Percentiles rank a stretch among this genome's conserved stretches.
phyloP scores from a whole-genome alignment of 108 stramenopile genomes.

The Cyclotella kingstonii region DNA sequence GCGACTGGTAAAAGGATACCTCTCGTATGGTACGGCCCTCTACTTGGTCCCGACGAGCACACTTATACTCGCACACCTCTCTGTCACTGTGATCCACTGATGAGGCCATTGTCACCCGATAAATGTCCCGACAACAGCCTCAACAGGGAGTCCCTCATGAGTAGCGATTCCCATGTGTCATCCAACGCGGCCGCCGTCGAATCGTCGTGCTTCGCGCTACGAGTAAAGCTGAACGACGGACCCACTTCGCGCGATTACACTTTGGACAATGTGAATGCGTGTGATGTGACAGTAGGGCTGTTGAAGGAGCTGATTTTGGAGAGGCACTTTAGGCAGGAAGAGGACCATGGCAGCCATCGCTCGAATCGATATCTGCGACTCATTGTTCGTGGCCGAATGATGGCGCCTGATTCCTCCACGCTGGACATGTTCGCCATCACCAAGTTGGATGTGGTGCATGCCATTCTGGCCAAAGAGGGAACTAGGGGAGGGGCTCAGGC shows the following conservation, averaged over 20 bases:
- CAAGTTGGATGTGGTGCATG: slow-evolving; percentile 70
- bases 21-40: too few species aligned
- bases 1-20: too few species aligned
- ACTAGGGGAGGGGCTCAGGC: slow-evolving; percentile 39
- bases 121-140: too few species aligned
- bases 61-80: too few species aligned
- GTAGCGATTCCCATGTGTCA: too few species aligned
- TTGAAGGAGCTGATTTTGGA: slow-evolving; percentile 24
- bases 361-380: slow-evolving; percentile 59
- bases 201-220: slow-evolving; percentile 1
- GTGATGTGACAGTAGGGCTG: background rate
- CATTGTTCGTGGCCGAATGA: slow-evolving; percentile 68
- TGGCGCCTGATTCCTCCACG: slow-evolving; percentile 65
- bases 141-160: too few species aligned
- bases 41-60: too few species aligned
- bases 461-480: slow-evolving; percentile 59
- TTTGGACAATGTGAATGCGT: background rate
- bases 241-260: slow-evolving; percentile 3
- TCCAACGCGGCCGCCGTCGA: background rate
- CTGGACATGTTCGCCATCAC: slow-evolving; percentile 47
- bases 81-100: too few species aligned
- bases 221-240: slow-evolving; percentile 32
- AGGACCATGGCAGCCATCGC: background rate
- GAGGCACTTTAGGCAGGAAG: background rate
- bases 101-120: too few species aligned